Base-by-base conservation (phyloP, 169 alveolate species). In the Plasmodium adleri region DNA sequence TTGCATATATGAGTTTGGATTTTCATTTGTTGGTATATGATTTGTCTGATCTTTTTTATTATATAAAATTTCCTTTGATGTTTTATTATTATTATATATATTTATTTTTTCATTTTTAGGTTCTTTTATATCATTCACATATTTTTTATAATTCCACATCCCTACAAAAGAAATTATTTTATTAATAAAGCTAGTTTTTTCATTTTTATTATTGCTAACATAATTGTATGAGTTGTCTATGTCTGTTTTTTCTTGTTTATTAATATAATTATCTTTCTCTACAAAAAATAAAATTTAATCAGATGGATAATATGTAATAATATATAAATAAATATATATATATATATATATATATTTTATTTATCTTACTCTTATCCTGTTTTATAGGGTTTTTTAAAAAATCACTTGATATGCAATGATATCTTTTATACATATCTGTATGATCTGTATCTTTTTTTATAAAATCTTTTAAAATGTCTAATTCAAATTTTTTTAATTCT, bases 361-460 rank as follows among this genome's bases (percentile, higher is more conserved):
- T 12, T 45, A 15, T 13, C 5, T 66, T 74, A 74, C 88, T 26
- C 13, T 10, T 74, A 12, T n/a, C 52, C 20, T 58, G 24, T 45
- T 76, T 67, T 22, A 45, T 50, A 15, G 17, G 22, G 32, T 1
- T 3, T 10, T 62, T 56, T 28, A 56, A 17, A 32, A 13, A 83
- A 50, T 83, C 91, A 83, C 91, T 83, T 59, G 91, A 60, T 58
- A 83, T 83, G 66, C 91, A 83, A 50, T 83, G 91, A 52, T 52
- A 83, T 59, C 32, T 60, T 72, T 68, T 58, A 54, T 83, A 83
- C 10, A 68, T 52, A 17, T 83, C 73, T 5, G 62, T 26, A 68
- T 83, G 63, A 17, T 26, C 26, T 13, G 72, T 58, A 45, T 83
- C 91, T 26, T 67, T 70, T 15, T 83, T 58, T 10, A 68, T 24